Evolutionary conservation across 148 eudicot genomes (phyloP).

Genomic region (Camellia sinensis): DNA sequence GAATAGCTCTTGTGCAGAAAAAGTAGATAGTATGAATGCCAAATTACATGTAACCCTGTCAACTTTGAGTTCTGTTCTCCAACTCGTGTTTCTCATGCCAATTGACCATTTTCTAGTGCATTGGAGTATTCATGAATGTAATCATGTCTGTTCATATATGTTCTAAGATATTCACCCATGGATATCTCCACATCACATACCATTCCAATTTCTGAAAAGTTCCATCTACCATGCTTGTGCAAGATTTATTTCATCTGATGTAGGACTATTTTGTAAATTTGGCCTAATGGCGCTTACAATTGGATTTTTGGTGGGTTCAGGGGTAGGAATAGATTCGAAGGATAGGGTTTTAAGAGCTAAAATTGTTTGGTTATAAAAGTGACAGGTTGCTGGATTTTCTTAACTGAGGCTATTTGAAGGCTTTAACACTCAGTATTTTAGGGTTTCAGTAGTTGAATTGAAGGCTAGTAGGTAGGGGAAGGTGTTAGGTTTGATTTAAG

Average conservation of each 20-base stretch:
- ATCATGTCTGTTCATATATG: neutral
- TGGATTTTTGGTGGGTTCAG: neutral
- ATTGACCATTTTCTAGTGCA: constrained; percentile 4
- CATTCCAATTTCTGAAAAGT: neutral
- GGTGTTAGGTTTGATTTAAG: neutral
- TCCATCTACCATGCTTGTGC: neutral
- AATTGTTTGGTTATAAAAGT: neutral
- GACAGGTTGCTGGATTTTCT: neutral
- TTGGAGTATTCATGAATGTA: neutral
- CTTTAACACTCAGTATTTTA: neutral
- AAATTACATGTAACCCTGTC: neutral
- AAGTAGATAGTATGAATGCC: too few relatives aligned
- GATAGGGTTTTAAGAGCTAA: neutral
- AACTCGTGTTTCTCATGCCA: constrained; percentile 3
- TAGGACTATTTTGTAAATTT: neutral
- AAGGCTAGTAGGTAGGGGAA: neutral
- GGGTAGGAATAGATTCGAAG: neutral
- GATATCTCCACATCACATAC: neutral
- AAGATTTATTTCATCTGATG: neutral
- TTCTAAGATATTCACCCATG: neutral
- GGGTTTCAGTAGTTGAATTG: neutral
- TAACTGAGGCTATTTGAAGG: neutral
- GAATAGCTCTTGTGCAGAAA: too few relatives aligned
- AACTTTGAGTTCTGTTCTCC: constrained; percentile 6
- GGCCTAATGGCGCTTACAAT: neutral